A percentile compares a stretch with the other conserved stretches of the same genome.
Conservation (phyloP, 495 filamentous ascomycete species). For the Articulospora tetracladia region DNA sequence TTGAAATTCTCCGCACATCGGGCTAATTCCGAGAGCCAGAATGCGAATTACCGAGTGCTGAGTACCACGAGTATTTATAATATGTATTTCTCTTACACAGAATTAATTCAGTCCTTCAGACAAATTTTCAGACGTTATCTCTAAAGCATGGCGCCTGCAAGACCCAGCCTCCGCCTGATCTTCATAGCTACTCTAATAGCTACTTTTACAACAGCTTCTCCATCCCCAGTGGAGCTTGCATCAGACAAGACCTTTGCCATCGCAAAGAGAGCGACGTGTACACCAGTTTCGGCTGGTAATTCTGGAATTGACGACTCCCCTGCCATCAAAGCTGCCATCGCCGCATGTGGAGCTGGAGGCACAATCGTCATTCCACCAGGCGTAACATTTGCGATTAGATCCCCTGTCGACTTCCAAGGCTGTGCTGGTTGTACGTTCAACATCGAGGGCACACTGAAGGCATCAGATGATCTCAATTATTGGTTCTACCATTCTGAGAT, state of each 20-base stretch:
- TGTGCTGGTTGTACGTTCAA: slow-evolving; percentile 38
- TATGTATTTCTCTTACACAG: background rate
- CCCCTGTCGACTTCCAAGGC: slow-evolving; percentile 33
- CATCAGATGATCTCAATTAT: slow-evolving; percentile 32
- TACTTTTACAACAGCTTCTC: background rate
- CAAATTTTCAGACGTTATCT: background rate
- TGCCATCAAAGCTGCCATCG: slow-evolving; percentile 34
- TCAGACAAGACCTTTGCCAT: background rate
- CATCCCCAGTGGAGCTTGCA: background rate
- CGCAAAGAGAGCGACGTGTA: slow-evolving; percentile 28
- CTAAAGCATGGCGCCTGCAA: background rate
- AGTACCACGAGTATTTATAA: background rate
- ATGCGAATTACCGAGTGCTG: background rate
- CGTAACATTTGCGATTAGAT: slow-evolving; percentile 33
- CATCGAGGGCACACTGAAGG: slow-evolving; percentile 38
- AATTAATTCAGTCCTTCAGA: background rate
- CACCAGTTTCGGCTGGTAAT: slow-evolving; percentile 30
- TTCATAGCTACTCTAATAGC: background rate
- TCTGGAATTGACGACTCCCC: slow-evolving; percentile 32
- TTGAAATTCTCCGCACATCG: background rate
- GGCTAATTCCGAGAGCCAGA: background rate
- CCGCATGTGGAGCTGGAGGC: slow-evolving; percentile 33
- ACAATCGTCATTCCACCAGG: slow-evolving; percentile 40
- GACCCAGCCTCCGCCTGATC: background rate
- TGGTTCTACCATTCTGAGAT: slow-evolving; percentile 38